Percentiles rank a stretch among this genome's conserved stretches.
phyloP scores from a whole-genome alignment of 2,329 filamentous ascomycete species.

The Phyllosticta ampelicida region DNA sequence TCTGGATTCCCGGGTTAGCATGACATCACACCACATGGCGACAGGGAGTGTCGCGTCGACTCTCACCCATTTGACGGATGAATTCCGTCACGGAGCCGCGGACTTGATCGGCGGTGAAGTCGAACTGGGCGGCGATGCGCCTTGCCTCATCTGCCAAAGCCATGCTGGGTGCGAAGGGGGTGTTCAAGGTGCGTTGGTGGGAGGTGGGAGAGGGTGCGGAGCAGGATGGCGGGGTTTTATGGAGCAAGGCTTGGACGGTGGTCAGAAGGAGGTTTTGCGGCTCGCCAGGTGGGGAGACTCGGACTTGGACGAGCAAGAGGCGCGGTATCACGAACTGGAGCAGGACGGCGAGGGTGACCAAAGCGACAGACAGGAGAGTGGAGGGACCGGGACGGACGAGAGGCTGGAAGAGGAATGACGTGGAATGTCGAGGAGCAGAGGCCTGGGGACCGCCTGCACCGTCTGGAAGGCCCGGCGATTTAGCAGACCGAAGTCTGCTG shows the following conservation, averaged over 20 bases:
- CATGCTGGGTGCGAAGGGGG: constrained; percentile 33
- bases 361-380: constrained; percentile 18
- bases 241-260: constrained; percentile 1
- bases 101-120: constrained; percentile 67
- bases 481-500: constrained; percentile 14
- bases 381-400: constrained; percentile 18
- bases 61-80: constrained; percentile 66
- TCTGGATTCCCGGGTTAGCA: constrained; percentile 37
- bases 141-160: constrained; percentile 58
- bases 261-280: constrained; percentile 4
- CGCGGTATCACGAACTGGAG: constrained; percentile 27
- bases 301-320: constrained; percentile 21
- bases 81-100: constrained; percentile 78
- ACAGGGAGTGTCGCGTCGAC: constrained; percentile 21
- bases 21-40: constrained; percentile 5
- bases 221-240: constrained; percentile 9
- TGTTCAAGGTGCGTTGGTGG: constrained; percentile 14
- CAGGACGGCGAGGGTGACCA: constrained; percentile 25
- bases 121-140: constrained; percentile 74
- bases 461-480: constrained; percentile 11
- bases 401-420: constrained; percentile 10
- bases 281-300: constrained; percentile 13
- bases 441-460: not conserved
- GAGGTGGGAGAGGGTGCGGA: not conserved
- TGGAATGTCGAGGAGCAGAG: constrained; percentile 5